Conservation (phyloP, 2,329 filamentous ascomycete species). For the Macroventuria anomochaeta region DNA sequence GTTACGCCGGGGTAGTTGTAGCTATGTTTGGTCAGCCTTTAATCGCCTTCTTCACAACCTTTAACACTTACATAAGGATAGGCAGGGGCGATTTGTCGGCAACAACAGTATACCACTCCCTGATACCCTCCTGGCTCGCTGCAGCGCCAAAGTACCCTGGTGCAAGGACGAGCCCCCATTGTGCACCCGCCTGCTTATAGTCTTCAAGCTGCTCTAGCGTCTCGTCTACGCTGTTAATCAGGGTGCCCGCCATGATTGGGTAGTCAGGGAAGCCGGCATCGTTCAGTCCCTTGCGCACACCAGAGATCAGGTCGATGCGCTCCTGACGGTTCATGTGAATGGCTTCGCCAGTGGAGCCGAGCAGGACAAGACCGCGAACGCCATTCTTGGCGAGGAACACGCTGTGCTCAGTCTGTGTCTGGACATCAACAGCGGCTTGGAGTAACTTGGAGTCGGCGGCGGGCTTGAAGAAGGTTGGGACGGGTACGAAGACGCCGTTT, state of each 20-base stretch:
- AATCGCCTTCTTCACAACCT: not conserved
- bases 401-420: constrained; percentile 64
- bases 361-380: constrained; percentile 66
- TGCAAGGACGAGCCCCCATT: constrained; percentile 68
- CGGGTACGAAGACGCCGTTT: constrained; percentile 50
- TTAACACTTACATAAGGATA: constrained; percentile 61
- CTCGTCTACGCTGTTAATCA: constrained; percentile 68
- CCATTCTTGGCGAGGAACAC: constrained; percentile 67
- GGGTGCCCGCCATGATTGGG: constrained; percentile 68
- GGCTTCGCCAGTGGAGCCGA: constrained; percentile 70
- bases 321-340: constrained; percentile 67
- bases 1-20: constrained; percentile 73
- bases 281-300: constrained; percentile 62
- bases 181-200: constrained; percentile 63
- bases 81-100: constrained; percentile 66
- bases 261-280: constrained; percentile 64
- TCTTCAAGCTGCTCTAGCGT: constrained; percentile 64
- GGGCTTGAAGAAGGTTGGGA: constrained; percentile 70
- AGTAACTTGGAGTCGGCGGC: constrained; percentile 53
- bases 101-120: constrained; percentile 67
- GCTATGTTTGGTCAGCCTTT: constrained; percentile 43
- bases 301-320: constrained; percentile 61
- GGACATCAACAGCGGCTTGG: constrained; percentile 62
- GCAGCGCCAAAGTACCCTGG: constrained; percentile 70
- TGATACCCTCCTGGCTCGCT: constrained; percentile 64